Evolutionary conservation across 176 grass and related monocot genomes (phyloP).

Genomic region (Oryza longistaminata): DNA sequence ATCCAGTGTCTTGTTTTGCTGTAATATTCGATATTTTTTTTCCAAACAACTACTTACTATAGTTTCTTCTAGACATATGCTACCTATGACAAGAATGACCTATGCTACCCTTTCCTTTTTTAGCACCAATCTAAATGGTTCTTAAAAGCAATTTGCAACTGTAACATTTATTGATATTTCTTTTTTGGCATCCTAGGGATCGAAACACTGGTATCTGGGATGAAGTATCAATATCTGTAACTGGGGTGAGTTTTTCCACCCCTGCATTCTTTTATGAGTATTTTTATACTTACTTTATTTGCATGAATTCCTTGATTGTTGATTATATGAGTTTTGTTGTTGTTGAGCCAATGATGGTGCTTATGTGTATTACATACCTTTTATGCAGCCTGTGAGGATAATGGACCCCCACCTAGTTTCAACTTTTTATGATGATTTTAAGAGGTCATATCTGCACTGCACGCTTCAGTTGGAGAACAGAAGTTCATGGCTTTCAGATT

Average conservation of each 20-base stretch:
- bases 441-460: conserved; percentile 83
- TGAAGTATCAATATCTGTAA: conserved; percentile 87
- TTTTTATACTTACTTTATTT: conserved; percentile 20
- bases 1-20: background rate
- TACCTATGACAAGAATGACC: background rate
- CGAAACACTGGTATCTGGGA: conserved; percentile 99
- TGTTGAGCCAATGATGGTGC: background rate
- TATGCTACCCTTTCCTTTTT: background rate
- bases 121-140: background rate
- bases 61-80: conserved; percentile 10
- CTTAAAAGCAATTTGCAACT: conserved; percentile 1
- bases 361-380: conserved; percentile 27
- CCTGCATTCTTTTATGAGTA: background rate
- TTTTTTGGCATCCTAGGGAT: conserved; percentile 54
- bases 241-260: conserved; percentile 63
- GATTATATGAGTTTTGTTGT: background rate
- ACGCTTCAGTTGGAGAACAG: conserved; percentile 92
- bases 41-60: background rate
- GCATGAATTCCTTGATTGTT: conserved; percentile 29
- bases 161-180: background rate
- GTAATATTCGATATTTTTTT: background rate
- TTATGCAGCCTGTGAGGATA: conserved; percentile 82
- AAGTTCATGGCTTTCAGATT: conserved; percentile 79
- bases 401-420: conserved; percentile 83
- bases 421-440: conserved; percentile 83